These are phyloP conservation scores for Strobilomyces dryophilus DNA, from an alignment of 768 basidiomycete species.

Conservation along the genomic window DNA sequence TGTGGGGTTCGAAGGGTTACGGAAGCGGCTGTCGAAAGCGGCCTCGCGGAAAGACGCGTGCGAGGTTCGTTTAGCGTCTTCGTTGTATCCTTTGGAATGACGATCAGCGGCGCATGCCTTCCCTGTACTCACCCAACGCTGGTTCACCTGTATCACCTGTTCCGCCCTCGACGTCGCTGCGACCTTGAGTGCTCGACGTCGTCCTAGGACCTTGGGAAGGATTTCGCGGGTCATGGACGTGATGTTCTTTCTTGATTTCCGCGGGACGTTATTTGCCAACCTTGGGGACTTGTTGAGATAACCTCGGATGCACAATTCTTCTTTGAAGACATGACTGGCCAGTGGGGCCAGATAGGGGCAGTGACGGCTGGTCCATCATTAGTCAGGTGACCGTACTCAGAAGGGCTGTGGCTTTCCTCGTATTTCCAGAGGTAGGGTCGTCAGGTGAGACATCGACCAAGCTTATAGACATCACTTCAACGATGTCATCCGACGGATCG, in stretches of 20 bases:
- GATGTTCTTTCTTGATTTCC: not conserved
- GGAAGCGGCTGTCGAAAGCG: conserved; percentile 8
- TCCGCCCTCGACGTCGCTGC: conserved; percentile 9
- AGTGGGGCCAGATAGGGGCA: conserved; percentile 18
- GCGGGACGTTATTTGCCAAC: conserved; percentile 4
- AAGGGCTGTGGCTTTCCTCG: too few relatives aligned
- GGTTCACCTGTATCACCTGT: conserved; percentile 22
- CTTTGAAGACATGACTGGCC: conserved; percentile 26
- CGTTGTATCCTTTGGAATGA: conserved; percentile 3
- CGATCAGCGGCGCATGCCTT: not conserved
- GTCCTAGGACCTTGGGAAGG: conserved; percentile 17
- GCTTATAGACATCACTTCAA: conserved; percentile 4
- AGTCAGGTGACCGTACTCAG: too few relatives aligned
- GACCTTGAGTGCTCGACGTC: conserved; percentile 16
- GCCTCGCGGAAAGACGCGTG: conserved; percentile 2
- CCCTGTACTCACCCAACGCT: not conserved
- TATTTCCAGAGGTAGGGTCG: not conserved
- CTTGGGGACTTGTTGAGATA: conserved; percentile 21
- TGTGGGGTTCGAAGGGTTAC: conserved; percentile 5
- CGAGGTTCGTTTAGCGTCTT: not conserved
- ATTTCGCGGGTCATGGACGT: conserved; percentile 1
- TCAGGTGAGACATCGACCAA: not conserved
- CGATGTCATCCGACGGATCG: conserved; percentile 4
- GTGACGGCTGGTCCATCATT: conserved; percentile 4
- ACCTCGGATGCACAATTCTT: conserved; percentile 27